Evolutionary conservation across 768 basidiomycete genomes (phyloP).

Genomic region (Tylopilus plumbeoviolaceoides): DNA sequence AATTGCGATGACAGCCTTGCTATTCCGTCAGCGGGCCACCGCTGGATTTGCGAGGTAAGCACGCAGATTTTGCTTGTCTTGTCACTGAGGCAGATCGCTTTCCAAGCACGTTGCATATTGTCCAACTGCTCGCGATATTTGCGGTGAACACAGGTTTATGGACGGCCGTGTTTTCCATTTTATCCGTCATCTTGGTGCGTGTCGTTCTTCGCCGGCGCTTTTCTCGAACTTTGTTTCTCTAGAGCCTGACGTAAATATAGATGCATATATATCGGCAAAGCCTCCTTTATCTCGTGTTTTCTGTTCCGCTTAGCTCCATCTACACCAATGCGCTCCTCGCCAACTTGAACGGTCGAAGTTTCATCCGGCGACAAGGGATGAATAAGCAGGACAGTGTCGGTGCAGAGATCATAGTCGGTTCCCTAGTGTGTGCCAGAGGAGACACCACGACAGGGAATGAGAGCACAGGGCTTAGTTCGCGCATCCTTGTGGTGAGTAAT

Average conservation of each 20-base stretch:
- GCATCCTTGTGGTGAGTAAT: not conserved
- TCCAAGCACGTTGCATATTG: constrained; percentile 1
- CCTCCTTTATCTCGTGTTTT: not conserved
- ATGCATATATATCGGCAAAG: not conserved
- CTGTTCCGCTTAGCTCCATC: constrained; percentile 2
- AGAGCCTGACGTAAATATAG: not conserved
- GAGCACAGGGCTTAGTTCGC: not conserved
- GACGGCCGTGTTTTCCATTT: constrained; percentile 40
- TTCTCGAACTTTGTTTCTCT: too few relatives aligned
- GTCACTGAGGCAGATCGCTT: not conserved
- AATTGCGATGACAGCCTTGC: constrained; percentile 6
- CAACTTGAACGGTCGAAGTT: constrained; percentile 10
- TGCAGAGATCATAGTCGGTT: not conserved
- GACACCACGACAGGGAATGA: not conserved
- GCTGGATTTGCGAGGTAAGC: not conserved
- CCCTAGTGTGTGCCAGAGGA: too few relatives aligned
- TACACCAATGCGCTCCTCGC: constrained; percentile 17
- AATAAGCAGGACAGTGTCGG: too few relatives aligned
- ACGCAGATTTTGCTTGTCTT: accelerated
- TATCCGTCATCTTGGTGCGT: constrained; percentile 7
- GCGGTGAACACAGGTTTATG: constrained; percentile 35
- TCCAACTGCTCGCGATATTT: constrained; percentile 11
- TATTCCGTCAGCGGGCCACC: not conserved
- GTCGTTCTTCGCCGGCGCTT: not conserved
- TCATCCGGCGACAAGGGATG: not conserved